Evolutionary conservation across 495 filamentous ascomycete species (phyloP).

Genomic region (Tuber umbilicatum): DNA sequence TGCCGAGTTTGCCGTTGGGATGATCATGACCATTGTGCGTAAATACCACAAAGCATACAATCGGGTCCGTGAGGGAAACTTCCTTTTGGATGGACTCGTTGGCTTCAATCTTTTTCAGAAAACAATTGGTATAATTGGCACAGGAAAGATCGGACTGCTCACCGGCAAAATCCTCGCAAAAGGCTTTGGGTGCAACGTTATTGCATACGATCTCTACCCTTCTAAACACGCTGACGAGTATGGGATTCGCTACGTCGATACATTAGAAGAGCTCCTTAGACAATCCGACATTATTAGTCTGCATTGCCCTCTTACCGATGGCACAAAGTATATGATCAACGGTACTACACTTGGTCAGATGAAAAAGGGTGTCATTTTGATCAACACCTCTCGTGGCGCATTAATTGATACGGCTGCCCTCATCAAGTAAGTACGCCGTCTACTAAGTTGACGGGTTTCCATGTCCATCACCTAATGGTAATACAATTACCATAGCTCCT

Average conservation of each 20-base stretch:
- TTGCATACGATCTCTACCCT: slow-evolving; percentile 55
- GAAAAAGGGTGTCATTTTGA: slow-evolving; percentile 55
- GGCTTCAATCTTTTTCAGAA: slow-evolving; percentile 57
- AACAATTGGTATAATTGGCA: slow-evolving; percentile 55
- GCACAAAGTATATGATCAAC: slow-evolving; percentile 58
- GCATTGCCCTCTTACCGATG: slow-evolving; percentile 59
- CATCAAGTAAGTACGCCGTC: slow-evolving; percentile 44
- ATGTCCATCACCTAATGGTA: not conserved
- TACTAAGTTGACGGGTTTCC: not conserved
- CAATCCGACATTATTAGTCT: slow-evolving; percentile 56
- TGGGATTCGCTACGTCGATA: slow-evolving; percentile 50
- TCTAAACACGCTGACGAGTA: slow-evolving; percentile 48
- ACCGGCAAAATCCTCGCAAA: slow-evolving; percentile 51
- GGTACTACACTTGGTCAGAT: slow-evolving; percentile 49
- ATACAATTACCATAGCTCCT: slow-evolving; percentile 41
- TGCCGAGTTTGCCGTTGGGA: slow-evolving; percentile 62
- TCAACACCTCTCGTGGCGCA: slow-evolving; percentile 63
- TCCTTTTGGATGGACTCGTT: slow-evolving; percentile 59
- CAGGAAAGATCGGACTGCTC: slow-evolving; percentile 52
- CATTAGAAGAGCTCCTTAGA: slow-evolving; percentile 51
- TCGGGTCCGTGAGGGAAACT: slow-evolving; percentile 66
- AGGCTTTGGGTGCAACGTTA: slow-evolving; percentile 57
- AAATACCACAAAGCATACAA: slow-evolving; percentile 66
- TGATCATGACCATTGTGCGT: slow-evolving; percentile 63
- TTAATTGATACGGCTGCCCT: slow-evolving; percentile 56